These are phyloP conservation scores for Scheffersomyces titani DNA, from an alignment of 1,139 yeast species.

Conservation along the genomic window DNA sequence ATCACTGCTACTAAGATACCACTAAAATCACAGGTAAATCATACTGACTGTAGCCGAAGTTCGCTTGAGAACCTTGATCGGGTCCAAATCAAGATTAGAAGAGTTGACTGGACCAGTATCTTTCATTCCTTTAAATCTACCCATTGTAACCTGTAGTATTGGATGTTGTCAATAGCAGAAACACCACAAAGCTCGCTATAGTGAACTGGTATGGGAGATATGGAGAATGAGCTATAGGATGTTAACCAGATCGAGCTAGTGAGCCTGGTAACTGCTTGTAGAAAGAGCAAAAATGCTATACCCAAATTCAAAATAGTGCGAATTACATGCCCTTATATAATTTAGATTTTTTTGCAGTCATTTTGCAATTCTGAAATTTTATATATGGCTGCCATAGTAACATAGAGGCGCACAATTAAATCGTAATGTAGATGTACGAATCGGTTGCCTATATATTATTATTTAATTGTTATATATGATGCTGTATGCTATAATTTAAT, in stretches of 20 bases:
- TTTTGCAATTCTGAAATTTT: too few species aligned
- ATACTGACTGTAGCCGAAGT: neutral
- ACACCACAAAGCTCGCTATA: neutral
- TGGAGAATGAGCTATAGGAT: neutral
- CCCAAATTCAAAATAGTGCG: neutral
- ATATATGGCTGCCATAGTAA: too few species aligned
- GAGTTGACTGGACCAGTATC: neutral
- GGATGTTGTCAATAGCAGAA: neutral
- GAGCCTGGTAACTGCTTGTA: neutral
- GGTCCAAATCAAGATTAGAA: neutral
- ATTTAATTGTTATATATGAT: too few species aligned
- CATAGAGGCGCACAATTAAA: too few species aligned
- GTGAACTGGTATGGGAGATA: neutral
- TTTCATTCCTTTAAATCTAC: neutral
- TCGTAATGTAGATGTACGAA: neutral
- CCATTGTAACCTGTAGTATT: neutral
- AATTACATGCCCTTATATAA: neutral
- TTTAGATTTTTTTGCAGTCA: neutral
- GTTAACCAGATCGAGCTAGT: neutral
- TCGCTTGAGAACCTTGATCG: neutral
- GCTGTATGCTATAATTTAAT: slow-evolving; percentile 1
- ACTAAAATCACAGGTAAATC: neutral
- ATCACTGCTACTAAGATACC: neutral
- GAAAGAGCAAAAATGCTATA: neutral
- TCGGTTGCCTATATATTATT: neutral